phyloP scores from a whole-genome alignment of 1,284 basidiomycete species.

The Ganoderma sinense region DNA sequence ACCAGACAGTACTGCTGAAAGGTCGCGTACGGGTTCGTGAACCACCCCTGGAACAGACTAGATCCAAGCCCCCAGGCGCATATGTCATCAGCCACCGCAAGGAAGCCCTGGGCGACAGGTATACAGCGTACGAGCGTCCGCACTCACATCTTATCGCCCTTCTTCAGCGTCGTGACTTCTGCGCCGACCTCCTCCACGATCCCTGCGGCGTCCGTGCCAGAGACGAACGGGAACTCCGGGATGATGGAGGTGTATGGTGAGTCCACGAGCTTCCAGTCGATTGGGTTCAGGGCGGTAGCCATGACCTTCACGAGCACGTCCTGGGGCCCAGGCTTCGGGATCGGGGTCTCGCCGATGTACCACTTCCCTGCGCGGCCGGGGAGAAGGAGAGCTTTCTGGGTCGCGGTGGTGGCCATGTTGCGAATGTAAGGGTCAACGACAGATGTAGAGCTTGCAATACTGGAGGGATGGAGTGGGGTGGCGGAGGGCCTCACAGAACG shows the following conservation, averaged over 20 bases:
- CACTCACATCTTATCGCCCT: constrained; percentile 52
- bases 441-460: not conserved
- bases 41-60: constrained; percentile 39
- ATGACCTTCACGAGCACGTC: constrained; percentile 51
- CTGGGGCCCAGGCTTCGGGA: constrained; percentile 44
- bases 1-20: constrained; percentile 46
- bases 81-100: not conserved
- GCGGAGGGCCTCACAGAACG: not conserved
- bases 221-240: constrained; percentile 49
- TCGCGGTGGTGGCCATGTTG: not conserved
- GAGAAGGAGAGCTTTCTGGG: constrained; percentile 38
- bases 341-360: constrained; percentile 24
- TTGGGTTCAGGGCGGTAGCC: constrained; percentile 49
- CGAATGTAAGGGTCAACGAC: no score
- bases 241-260: constrained; percentile 37
- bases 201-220: constrained; percentile 68
- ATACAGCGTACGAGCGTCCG: not conserved
- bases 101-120: not conserved
- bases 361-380: constrained; percentile 27
- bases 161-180: constrained; percentile 56
- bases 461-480: not conserved
- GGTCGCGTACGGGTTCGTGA: constrained; percentile 29
- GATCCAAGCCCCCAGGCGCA: not conserved
- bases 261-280: constrained; percentile 48
- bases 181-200: constrained; percentile 61